These are phyloP conservation scores for Nakazawaea laoshanensis DNA, from an alignment of 805 yeast species.

Conservation along the genomic window DNA sequence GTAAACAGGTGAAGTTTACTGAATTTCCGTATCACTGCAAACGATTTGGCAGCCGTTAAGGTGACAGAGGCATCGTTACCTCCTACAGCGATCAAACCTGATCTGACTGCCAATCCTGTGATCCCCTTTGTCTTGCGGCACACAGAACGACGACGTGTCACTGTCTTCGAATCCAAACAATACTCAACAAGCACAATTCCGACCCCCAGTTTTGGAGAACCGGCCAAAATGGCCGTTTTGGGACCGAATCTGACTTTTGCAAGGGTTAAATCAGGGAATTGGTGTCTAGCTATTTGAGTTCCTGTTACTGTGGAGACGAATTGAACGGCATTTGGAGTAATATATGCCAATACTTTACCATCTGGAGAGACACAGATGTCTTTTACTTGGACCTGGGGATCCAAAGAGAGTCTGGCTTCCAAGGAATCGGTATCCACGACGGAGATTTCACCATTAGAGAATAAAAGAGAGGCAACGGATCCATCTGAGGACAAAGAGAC, in stretches of 20 bases:
- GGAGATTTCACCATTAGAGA: slow-evolving; percentile 55
- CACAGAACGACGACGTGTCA: slow-evolving; percentile 32
- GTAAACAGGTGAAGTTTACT: slow-evolving; percentile 70
- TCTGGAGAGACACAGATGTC: slow-evolving; percentile 65
- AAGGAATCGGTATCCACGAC: slow-evolving; percentile 50
- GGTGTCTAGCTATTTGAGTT: slow-evolving; percentile 15
- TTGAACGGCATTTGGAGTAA: slow-evolving; percentile 45
- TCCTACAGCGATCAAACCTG: slow-evolving; percentile 43
- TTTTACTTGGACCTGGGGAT: slow-evolving; percentile 43
- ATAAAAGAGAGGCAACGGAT: slow-evolving; percentile 58
- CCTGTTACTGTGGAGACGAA: slow-evolving; percentile 44
- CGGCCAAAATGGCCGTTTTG: slow-evolving; percentile 31
- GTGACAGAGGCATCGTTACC: slow-evolving; percentile 62
- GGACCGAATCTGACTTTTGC: slow-evolving; percentile 23
- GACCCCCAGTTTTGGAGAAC: slow-evolving; percentile 28
- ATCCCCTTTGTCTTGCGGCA: slow-evolving; percentile 46
- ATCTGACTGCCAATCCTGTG: slow-evolving; percentile 39
- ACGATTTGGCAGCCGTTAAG: slow-evolving; percentile 41
- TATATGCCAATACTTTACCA: slow-evolving; percentile 55
- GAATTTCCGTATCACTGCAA: slow-evolving; percentile 41
- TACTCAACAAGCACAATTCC: slow-evolving; percentile 35
- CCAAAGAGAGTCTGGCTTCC: slow-evolving; percentile 44
- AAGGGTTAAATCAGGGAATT: slow-evolving; percentile 19
- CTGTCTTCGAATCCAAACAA: slow-evolving; percentile 30
- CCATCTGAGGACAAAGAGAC: slow-evolving; percentile 51